Percentiles rank a stretch among this genome's conserved stretches.
These are phyloP conservation scores for Acacia concinna DNA, from an alignment of 331 rosid species.

Conservation along the genomic window DNA sequence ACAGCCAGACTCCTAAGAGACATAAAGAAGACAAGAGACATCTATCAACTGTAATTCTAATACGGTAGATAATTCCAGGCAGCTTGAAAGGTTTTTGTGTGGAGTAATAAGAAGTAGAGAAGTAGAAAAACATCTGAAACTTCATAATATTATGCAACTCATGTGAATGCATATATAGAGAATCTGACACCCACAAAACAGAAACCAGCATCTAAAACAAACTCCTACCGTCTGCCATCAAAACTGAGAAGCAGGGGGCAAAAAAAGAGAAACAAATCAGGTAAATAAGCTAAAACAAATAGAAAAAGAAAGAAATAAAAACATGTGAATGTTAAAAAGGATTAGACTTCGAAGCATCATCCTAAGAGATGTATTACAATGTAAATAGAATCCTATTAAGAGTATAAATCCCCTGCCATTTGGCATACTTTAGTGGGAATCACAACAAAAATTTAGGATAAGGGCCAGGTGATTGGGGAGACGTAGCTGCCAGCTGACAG, in stretches of 20 bases:
- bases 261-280: neutral
- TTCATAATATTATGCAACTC: neutral
- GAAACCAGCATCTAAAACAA: neutral
- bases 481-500: neutral
- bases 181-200: neutral
- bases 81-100: neutral
- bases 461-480: neutral
- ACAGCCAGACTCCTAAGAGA: slow-evolving; percentile 13
- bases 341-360: neutral
- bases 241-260: neutral
- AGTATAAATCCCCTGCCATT: neutral
- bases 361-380: neutral
- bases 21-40: neutral
- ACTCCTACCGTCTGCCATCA: neutral
- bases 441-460: neutral
- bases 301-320: neutral
- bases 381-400: neutral
- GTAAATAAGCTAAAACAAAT: neutral
- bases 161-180: neutral
- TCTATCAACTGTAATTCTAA: neutral
- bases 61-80: slow-evolving; percentile 2
- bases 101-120: neutral
- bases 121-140: neutral
- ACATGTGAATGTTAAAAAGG: neutral
- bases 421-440: neutral